Conservation (phyloP, 2,329 filamentous ascomycete genomes). For the Xylariales sp. region DNA sequence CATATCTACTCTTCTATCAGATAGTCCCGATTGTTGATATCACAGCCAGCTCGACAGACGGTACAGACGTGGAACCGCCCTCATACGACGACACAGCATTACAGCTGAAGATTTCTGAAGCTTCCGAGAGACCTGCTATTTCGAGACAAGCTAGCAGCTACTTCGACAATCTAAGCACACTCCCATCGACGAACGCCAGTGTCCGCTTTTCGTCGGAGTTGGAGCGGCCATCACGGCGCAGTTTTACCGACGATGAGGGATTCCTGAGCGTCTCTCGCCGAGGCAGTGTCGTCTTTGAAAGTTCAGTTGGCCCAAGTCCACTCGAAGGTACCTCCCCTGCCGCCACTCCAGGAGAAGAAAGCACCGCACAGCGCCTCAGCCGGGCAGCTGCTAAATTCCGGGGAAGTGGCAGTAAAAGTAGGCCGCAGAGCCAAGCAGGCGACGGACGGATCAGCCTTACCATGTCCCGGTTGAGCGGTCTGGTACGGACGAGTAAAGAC, state of each 20-base stretch:
- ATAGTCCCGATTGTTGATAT: conserved; percentile 81
- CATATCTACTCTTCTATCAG: conserved; percentile 93
- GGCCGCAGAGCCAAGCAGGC: conserved; percentile 54
- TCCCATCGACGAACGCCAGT: conserved; percentile 36
- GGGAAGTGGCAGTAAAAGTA: conserved; percentile 40
- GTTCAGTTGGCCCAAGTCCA: conserved; percentile 36
- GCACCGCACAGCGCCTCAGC: conserved; percentile 48
- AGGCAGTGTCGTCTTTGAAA: conserved; percentile 46
- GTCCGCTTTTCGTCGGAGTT: conserved; percentile 53
- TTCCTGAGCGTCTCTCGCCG: conserved; percentile 34
- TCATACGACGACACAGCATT: conserved; percentile 52
- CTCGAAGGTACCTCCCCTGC: conserved; percentile 32
- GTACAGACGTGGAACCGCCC: conserved; percentile 47
- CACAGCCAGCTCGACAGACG: conserved; percentile 41
- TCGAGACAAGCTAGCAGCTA: conserved; percentile 38
- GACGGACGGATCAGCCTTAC: conserved; percentile 54
- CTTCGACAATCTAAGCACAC: conserved; percentile 36
- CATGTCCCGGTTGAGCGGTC: conserved; percentile 50
- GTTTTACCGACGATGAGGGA: conserved; percentile 40
- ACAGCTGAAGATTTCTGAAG: conserved; percentile 33
- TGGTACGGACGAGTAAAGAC: conserved; percentile 49
- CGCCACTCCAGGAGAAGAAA: conserved; percentile 48
- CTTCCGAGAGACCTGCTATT: conserved; percentile 19
- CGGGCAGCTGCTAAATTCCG: conserved; percentile 54
- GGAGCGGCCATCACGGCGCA: conserved; percentile 44